Base-by-base conservation (phyloP, 306 rosid genomes). In the Alnus rubra region DNA sequence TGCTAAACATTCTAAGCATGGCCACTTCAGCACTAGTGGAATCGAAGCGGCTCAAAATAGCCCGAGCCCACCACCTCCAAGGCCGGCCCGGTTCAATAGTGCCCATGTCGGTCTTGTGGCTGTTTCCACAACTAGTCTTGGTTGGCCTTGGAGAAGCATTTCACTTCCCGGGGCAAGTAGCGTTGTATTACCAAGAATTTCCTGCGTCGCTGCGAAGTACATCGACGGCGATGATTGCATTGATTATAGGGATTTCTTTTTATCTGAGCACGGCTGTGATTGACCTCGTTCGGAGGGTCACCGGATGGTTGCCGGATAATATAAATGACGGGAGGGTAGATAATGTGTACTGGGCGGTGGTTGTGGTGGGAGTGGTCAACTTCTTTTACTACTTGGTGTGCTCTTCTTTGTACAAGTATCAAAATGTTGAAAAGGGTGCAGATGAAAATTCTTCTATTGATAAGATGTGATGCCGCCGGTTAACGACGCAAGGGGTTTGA, bases 111-210 rank as follows among this genome's bases (percentile, higher is more conserved):
- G 74, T 69, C 2, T 56, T 89, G 0, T 92, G 97, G 97, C 82
- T 89, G 44, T 81, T 85, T 71, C 94, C 91, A 56, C 94, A 91
- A 13, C 47, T 89, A 58, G 85, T 69, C 67, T 37, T 89, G 59
- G 87, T 82, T 64, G 92, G 97, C 0, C 31, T 88, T 15, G 96
- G 96, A 62, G 96, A 88, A 82, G 90, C 94, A 4, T 91, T 93
- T 76, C 94, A 89, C 74, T 87, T 88, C 71, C 96, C 90, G 1
- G 92, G 82, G 35, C 96, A 89, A 74, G 91, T 88, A 76, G 76
- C 88, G 47, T 80, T 93, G 37, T 93, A 87, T 50, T 93, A 88
- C 56, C 94, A 92, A 67, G 87, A 92, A 60, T 89, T 92, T 73
- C 92, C 91, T 0, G 30, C 37, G 19, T 81, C 96, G 14, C 58